These are phyloP conservation scores for Acanthochlamys bracteata DNA, from an alignment of 106 monocot genomes.

Conservation along the genomic window DNA sequence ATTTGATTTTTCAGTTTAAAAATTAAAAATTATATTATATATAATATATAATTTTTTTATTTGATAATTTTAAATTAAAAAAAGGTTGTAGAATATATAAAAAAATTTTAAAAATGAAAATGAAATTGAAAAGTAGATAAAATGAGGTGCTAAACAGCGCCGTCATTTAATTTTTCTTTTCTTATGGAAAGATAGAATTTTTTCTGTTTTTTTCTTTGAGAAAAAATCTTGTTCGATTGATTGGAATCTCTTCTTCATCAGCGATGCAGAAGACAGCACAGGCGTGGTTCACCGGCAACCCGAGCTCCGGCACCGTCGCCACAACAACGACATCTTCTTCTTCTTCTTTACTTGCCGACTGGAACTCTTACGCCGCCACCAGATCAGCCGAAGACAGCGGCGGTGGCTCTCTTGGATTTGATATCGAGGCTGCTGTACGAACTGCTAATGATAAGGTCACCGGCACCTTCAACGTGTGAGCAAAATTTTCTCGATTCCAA, in stretches of 20 bases:
- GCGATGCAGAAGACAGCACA: constrained; percentile 22
- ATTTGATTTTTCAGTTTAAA: no score
- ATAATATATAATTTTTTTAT: no score
- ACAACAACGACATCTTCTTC: background rate
- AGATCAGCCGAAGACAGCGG: constrained; percentile 8
- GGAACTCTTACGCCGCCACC: constrained; percentile 32
- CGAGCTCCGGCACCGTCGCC: constrained; percentile 1
- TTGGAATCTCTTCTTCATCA: background rate
- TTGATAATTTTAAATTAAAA: no score
- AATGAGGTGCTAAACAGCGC: no score
- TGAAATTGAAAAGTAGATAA: no score
- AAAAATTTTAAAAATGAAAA: no score
- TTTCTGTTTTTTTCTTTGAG: background rate
- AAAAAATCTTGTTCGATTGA: background rate
- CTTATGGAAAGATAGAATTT: no score
- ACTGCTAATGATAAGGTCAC: constrained; percentile 35
- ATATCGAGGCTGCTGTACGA: constrained; percentile 29
- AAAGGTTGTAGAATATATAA: no score
- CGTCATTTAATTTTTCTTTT: no score
- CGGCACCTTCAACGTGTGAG: constrained; percentile 33
- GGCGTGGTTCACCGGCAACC: constrained; percentile 22
- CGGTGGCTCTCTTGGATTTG: constrained; percentile 17
- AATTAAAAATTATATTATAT: no score
- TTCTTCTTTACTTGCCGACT: constrained; percentile 26
- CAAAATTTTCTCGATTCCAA: background rate